These are phyloP conservation scores for Echites panduratus DNA, from an alignment of 257 asterid genomes.

Conservation along the genomic window DNA sequence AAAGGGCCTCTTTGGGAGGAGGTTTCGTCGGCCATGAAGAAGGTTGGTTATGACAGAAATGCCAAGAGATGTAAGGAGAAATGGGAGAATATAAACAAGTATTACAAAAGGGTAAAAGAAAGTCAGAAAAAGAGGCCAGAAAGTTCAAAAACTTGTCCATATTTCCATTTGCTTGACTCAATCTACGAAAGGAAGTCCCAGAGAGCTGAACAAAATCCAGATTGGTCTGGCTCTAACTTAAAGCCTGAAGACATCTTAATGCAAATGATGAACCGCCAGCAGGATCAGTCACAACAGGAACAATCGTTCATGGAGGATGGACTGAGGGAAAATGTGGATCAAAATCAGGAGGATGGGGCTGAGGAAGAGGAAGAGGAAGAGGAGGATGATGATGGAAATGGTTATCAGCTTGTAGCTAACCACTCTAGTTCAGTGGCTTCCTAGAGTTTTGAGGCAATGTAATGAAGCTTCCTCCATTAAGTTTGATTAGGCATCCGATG, in stretches of 20 bases:
- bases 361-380: constrained; percentile 16
- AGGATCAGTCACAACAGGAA: constrained; percentile 31
- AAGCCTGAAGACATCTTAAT: constrained; percentile 56
- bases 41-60: constrained; percentile 54
- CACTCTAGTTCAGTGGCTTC: constrained; percentile 27
- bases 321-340: constrained; percentile 26
- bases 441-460: constrained; percentile 13
- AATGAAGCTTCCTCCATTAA: constrained; percentile 2
- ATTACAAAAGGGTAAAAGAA: constrained; percentile 65
- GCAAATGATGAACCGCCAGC: constrained; percentile 56
- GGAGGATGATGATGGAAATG: constrained; percentile 35
- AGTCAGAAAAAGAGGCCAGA: constrained; percentile 58
- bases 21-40: constrained; percentile 59
- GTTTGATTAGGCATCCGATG: constrained; percentile 14
- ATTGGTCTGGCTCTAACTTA: constrained; percentile 32
- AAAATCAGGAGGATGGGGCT: constrained; percentile 29
- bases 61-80: constrained; percentile 83
- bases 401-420: constrained; percentile 34
- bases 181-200: constrained; percentile 47
- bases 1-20: constrained; percentile 78
- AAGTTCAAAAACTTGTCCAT: constrained; percentile 68
- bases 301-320: constrained; percentile 24
- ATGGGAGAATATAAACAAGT: constrained; percentile 88
- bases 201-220: constrained; percentile 27
- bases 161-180: constrained; percentile 57